Evolutionary conservation across 768 basidiomycete genomes (phyloP), one percentile per base, ranked within the genome.

Genomic region (Clitopilus hobsonii): DNA sequence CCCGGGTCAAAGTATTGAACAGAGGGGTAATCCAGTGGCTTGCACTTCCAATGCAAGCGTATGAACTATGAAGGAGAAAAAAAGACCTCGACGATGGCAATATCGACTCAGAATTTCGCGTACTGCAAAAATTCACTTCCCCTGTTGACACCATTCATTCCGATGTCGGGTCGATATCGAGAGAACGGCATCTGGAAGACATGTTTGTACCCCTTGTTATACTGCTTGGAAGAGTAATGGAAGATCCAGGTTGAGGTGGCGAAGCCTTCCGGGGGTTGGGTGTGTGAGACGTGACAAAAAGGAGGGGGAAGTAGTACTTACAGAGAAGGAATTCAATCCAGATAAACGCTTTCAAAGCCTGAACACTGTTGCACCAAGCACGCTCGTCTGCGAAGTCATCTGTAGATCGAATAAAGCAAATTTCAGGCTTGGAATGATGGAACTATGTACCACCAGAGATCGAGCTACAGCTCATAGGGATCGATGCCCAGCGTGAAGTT

Each of bases 281-380:
- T n/a, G n/a, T n/a, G n/a, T n/a, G n/a, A n/a, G n/a, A n/a, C n/a
- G n/a, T n/a, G n/a, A n/a, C n/a, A n/a, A 4, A n/a, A 36, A 2
- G 8, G n/a, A 4, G 3, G 32, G 4, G 32, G 13, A 23, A 16
- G 47, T 38, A 23, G 52, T 28, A 75, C 81, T 32, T 56, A 84
- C 83, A 69, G 4, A 78, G 65, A 24, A 79, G 38, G 69, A 81
- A 84, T 63, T 81, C 77, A 41, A 84, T 67, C 83, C 84, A 86
- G 30, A 84, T 75, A 59, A 85, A 73, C 22, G 76, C 69, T 58
- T 82, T 82, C 54, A 85, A 75, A 11, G 74, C 80, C 56, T 82
- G 77, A 8, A 83, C 65, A 54, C 80, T 72, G 30, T 71, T 73
- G 63, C 83, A 86, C 83, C 83, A 86, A 11, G 63, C 58, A 10